Base-by-base conservation (phyloP, 805 yeast species). In the Saturnispora serradocipensis region DNA sequence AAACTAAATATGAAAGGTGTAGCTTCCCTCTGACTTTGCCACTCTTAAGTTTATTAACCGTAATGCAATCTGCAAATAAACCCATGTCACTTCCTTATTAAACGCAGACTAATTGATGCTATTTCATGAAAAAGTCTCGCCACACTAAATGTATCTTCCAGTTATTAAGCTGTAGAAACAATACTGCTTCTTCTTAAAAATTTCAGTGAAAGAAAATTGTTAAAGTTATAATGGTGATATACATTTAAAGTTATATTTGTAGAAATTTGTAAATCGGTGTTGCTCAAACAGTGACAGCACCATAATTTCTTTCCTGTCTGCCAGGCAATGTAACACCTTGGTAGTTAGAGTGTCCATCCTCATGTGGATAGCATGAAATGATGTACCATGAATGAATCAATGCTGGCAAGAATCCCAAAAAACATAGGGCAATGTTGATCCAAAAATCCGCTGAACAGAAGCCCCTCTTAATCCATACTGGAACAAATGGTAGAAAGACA, bases 331-430 rank as follows among this genome's bases (percentile, higher is more conserved):
- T 69, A 39, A 64, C 65, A 25, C 72, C 71, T 3, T 49, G 49
- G 51, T 64, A 65, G 1, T 57, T 53, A 5, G 65, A 54, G 4
- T 53, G 46, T 5, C 61, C 48, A n/a, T 67, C 68, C 6, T 46
- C 51, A 24, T 66, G 61, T 9, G 95, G 95, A 62, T 84, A 84
- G 59, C 78, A 73, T 51, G 88, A 80, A 51, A 87, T 86, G 60
- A 87, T 83, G 66, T 86, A 87, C 78, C 87, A 82, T 40, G 84
- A 71, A 61, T 87, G 95, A 54, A 87, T 66, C 36, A 86, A 74
- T 10, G 93, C 95, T 0, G 95, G 95, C 50, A 87, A 61, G 63
- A 74, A 82, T 1, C 95, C 93, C 43, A 87, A 71, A 52, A 78
- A 61, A 65, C 88, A 84, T 30, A 87, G 73, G 6, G 84, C 80